Conservation (phyloP, 1,284 basidiomycete species). For the Melampsora medusae region DNA sequence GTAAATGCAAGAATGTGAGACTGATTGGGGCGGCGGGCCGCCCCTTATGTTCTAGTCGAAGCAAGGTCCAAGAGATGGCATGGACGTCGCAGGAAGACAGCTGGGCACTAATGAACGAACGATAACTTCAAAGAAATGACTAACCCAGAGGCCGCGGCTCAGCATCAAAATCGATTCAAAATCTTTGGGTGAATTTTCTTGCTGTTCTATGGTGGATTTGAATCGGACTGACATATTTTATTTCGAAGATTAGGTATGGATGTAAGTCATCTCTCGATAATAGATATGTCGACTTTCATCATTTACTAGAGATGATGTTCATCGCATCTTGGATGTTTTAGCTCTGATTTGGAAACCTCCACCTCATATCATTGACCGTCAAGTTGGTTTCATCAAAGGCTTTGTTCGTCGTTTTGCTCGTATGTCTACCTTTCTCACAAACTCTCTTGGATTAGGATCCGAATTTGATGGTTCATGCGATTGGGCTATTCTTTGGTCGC, state of each 20-base stretch:
- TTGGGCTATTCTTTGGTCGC: neutral
- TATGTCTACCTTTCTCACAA: neutral
- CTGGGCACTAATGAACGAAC: no score
- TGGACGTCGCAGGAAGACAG: no score
- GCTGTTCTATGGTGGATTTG: neutral
- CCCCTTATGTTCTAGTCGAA: no score
- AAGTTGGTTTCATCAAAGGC: constrained; percentile 30
- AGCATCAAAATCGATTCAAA: neutral
- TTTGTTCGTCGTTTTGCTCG: constrained; percentile 36
- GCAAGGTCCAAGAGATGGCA: no score
- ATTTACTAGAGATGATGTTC: no score
- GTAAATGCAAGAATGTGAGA: no score
- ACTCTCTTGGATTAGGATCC: neutral
- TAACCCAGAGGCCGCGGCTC: no score
- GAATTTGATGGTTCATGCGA: neutral
- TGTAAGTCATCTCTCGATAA: neutral
- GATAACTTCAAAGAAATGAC: no score
- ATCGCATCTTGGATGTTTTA: neutral
- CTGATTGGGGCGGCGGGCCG: no score
- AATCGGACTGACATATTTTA: neutral
- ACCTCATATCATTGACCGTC: constrained; percentile 17
- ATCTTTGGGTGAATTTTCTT: constrained; percentile 2
- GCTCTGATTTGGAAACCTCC: constrained; percentile 42
- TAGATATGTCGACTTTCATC: no score
- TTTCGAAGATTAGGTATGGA: neutral